Evolutionary conservation across 2,329 filamentous ascomycete species (phyloP).

Genomic region (Dryadomyces quercivorus): DNA sequence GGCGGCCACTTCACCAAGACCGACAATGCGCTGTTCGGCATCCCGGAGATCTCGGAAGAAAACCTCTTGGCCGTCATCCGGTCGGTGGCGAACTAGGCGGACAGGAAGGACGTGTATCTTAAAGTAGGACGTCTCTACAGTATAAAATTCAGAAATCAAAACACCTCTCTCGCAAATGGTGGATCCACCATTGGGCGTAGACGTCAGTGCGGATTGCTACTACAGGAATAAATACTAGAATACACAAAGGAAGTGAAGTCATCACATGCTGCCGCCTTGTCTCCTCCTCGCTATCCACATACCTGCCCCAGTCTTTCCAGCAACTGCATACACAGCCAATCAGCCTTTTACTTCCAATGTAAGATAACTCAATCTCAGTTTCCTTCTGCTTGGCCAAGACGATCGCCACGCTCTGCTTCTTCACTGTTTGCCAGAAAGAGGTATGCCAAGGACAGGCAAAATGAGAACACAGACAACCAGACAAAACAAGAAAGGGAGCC

Average conservation of each 20-base stretch:
- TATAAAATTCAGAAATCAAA: no score
- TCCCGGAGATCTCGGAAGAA: constrained; percentile 27
- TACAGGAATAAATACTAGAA: constrained; percentile 3
- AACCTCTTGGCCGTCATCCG: constrained; percentile 23
- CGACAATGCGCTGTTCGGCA: constrained; percentile 32
- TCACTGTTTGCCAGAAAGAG: not conserved
- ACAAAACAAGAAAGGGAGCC: not conserved
- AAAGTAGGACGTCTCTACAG: no score
- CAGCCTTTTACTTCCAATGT: not conserved
- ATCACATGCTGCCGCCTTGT: not conserved
- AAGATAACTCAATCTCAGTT: not conserved
- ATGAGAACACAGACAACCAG: not conserved
- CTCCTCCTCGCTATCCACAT: not conserved
- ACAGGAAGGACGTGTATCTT: no score
- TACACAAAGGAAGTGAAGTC: not conserved
- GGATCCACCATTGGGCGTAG: no score
- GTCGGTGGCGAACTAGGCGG: not conserved
- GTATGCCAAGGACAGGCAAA: not conserved
- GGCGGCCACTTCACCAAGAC: constrained; percentile 21
- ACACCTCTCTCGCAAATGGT: no score
- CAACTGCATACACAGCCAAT: not conserved
- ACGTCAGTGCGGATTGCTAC: not conserved
- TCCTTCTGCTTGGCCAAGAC: not conserved
- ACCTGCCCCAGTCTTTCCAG: not conserved
- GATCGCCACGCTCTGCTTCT: not conserved